These are phyloP conservation scores for Diaporthe destruens DNA, from an alignment of 2,329 filamentous ascomycete species.

Conservation along the genomic window DNA sequence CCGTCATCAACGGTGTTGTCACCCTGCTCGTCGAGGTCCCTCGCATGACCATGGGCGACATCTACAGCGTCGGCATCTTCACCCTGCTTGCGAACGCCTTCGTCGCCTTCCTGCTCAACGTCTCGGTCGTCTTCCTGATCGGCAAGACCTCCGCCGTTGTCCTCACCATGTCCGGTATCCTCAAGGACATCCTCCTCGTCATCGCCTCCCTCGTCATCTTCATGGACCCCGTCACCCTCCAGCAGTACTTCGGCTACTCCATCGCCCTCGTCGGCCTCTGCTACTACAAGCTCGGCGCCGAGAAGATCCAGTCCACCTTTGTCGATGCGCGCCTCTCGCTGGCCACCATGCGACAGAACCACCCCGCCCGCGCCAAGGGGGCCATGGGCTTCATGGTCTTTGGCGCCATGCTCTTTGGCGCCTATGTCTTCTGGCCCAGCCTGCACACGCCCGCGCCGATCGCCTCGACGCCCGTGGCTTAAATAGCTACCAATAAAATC, in stretches of 20 bases:
- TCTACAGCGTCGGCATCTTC: conserved; percentile 77
- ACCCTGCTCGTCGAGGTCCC: conserved; percentile 78
- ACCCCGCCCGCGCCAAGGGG: conserved; percentile 41
- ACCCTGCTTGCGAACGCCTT: conserved; percentile 79
- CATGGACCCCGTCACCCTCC: conserved; percentile 71
- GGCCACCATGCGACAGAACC: conserved; percentile 40
- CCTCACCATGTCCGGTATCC: conserved; percentile 78
- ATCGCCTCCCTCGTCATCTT: conserved; percentile 76
- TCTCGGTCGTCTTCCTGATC: conserved; percentile 84
- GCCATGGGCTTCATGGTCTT: conserved; percentile 38
- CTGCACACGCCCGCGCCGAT: conserved; percentile 38
- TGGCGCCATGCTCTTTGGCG: conserved; percentile 36
- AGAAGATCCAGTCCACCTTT: conserved; percentile 41
- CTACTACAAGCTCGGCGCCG: conserved; percentile 47
- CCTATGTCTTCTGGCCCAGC: conserved; percentile 41
- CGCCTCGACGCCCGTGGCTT: conserved; percentile 33
- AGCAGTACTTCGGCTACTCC: conserved; percentile 78
- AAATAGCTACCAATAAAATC: background rate
- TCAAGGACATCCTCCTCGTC: conserved; percentile 80
- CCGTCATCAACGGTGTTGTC: conserved; percentile 79
- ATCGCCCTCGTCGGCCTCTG: conserved; percentile 61
- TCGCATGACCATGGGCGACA: conserved; percentile 72
- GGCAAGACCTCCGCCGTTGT: conserved; percentile 81
- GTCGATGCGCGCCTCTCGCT: conserved; percentile 41
- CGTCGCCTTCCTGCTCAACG: conserved; percentile 81